Conservation (phyloP, 2,329 filamentous ascomycete genomes). For the Colletotrichum tanaceti region DNA sequence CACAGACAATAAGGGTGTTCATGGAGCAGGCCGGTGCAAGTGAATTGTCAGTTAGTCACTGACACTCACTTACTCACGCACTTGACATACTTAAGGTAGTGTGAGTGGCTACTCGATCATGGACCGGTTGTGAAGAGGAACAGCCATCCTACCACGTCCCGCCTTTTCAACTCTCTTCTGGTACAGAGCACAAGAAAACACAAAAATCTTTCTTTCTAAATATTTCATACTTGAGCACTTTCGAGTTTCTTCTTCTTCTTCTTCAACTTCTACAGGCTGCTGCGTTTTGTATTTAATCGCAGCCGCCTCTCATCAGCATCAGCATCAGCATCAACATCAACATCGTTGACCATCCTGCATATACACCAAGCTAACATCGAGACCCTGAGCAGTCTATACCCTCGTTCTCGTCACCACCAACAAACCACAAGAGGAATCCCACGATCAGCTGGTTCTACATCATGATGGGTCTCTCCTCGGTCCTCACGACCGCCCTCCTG, state of each 20-base stretch:
- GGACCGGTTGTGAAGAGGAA: neutral
- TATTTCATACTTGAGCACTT: conserved; percentile 9
- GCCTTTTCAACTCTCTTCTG: neutral
- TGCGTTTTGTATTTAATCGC: conserved; percentile 12
- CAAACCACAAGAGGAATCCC: conserved; percentile 38
- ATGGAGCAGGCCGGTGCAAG: conserved; percentile 26
- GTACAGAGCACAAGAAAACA: neutral
- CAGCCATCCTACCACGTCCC: neutral
- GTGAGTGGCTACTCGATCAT: conserved; percentile 19
- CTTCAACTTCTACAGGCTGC: conserved; percentile 10
- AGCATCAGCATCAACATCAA: too few relatives aligned
- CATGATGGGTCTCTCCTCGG: conserved; percentile 58
- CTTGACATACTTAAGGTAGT: conserved; percentile 23
- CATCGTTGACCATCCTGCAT: neutral
- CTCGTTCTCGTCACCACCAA: conserved; percentile 25
- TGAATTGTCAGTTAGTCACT: conserved; percentile 31
- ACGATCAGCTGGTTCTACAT: conserved; percentile 50
- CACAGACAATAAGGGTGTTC: conserved; percentile 26
- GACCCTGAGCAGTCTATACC: conserved; percentile 15
- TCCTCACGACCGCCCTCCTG: conserved; percentile 56
- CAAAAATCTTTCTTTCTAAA: neutral
- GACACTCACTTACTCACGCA: conserved; percentile 26
- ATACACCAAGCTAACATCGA: conserved; percentile 16
- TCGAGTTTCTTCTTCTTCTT: conserved; percentile 31
- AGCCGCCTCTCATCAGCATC: conserved; percentile 21